Percentiles rank a stretch among this genome's conserved stretches.
Evolutionary conservation across 495 filamentous ascomycete species (phyloP).

Genomic region (Penicillium riverlandense): DNA sequence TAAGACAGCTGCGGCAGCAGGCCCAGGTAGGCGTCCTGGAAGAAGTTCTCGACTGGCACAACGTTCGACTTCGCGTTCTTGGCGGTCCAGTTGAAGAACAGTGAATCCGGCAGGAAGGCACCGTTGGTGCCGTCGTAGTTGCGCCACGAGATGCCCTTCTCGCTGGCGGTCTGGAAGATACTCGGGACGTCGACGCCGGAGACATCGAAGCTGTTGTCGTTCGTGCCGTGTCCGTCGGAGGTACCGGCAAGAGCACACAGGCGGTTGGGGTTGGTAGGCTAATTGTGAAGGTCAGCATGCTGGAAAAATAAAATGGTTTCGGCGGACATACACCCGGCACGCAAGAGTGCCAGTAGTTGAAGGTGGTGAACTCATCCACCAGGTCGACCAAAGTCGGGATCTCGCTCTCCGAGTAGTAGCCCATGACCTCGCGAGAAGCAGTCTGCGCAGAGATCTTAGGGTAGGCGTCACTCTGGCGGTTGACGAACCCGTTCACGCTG

Average conservation of each 20-base stretch:
- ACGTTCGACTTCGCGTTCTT: constrained; percentile 21
- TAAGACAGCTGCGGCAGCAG: constrained; percentile 40
- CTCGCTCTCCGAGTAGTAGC: constrained; percentile 44
- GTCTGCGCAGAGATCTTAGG: constrained; percentile 24
- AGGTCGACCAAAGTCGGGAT: constrained; percentile 38
- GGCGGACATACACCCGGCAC: constrained; percentile 35
- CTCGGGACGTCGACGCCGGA: constrained; percentile 27
- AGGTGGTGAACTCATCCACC: constrained; percentile 44
- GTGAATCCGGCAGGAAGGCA: constrained; percentile 22
- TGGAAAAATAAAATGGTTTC: no score
- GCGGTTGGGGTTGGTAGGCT: constrained; percentile 45
- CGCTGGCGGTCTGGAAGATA: constrained; percentile 41
- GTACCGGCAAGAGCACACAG: constrained; percentile 38
- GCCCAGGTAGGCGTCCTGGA: constrained; percentile 29
- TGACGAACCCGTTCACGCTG: constrained; percentile 39
- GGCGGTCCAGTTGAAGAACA: constrained; percentile 38
- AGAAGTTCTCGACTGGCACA: constrained; percentile 27
- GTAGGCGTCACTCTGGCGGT: constrained; percentile 37
- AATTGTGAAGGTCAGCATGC: neutral
- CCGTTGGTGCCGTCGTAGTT: constrained; percentile 36
- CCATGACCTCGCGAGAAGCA: constrained; percentile 36
- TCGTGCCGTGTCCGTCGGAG: constrained; percentile 38
- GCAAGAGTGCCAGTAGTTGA: constrained; percentile 46
- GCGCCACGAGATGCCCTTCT: constrained; percentile 36
- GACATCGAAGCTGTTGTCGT: constrained; percentile 19